These are phyloP conservation scores for Platanthera zijinensis DNA, from an alignment of 106 monocot genomes.

Conservation along the genomic window DNA sequence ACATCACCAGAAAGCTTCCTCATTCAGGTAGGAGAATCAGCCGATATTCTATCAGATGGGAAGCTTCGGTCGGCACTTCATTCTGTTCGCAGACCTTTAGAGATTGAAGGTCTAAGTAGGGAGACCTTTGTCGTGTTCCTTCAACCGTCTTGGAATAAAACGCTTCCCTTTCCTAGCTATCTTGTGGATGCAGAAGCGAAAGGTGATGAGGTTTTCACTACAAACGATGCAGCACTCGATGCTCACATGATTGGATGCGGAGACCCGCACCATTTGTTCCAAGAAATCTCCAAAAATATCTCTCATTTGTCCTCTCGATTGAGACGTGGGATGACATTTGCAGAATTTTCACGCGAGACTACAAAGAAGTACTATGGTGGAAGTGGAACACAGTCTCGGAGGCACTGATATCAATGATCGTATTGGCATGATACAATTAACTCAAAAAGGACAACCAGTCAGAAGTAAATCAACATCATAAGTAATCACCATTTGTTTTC, in stretches of 20 bases:
- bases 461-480: background rate
- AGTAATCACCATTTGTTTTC: background rate
- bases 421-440: background rate
- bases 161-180: constrained; percentile 16
- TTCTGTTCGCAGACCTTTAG: constrained; percentile 58
- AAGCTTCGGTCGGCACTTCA: constrained; percentile 72
- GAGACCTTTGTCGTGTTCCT: constrained; percentile 93
- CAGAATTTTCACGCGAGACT: constrained; percentile 84
- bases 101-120: constrained; percentile 43
- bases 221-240: background rate
- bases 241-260: background rate
- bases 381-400: constrained; percentile 54
- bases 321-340: constrained; percentile 94
- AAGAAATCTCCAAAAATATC: constrained; percentile 49
- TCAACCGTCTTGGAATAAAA: constrained; percentile 80
- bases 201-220: constrained; percentile 6
- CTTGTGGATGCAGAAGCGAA: constrained; percentile 10
- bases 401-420: constrained; percentile 1
- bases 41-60: constrained; percentile 73
- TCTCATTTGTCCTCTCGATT: constrained; percentile 66
- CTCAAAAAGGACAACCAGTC: background rate
- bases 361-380: constrained; percentile 89
- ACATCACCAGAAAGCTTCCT: constrained; percentile 64
- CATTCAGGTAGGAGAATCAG: constrained; percentile 82
- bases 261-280: constrained; percentile 9